Conservation (phyloP, 1,139 yeast genomes). For the Geotrichum bryndzae region DNA sequence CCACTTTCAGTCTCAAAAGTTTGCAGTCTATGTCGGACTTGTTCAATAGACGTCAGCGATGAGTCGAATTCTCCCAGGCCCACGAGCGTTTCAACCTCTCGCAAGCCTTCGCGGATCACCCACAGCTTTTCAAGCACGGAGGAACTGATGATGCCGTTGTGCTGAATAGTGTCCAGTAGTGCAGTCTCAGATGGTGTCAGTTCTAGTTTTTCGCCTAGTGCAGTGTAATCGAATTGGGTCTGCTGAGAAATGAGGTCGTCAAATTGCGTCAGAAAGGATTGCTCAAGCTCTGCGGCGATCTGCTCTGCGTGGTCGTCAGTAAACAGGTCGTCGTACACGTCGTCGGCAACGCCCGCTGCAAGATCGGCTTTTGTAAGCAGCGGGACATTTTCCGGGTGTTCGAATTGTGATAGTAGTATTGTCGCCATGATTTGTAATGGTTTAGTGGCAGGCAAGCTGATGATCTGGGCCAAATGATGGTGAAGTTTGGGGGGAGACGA, state of each 20-base stretch:
- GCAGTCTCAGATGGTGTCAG: slow-evolving; percentile 6
- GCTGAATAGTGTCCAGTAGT: slow-evolving; percentile 9
- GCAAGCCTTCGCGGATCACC: slow-evolving; percentile 30
- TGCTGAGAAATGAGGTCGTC: neutral
- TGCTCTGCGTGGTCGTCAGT: slow-evolving; percentile 8
- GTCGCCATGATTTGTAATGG: neutral
- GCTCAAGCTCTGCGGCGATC: slow-evolving; percentile 7
- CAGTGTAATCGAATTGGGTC: neutral
- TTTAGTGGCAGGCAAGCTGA: neutral
- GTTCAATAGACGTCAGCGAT: slow-evolving; percentile 27
- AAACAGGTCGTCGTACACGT: slow-evolving; percentile 7
- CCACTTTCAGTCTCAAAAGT: slow-evolving; percentile 17
- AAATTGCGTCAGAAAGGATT: slow-evolving; percentile 5
- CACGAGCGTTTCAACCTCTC: slow-evolving; percentile 26
- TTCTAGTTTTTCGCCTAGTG: neutral
- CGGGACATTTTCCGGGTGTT: neutral
- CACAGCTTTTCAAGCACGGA: slow-evolving; percentile 26
- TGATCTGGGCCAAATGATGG: neutral
- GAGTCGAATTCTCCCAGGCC: slow-evolving; percentile 27
- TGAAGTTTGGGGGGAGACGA: neutral
- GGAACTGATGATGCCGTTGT: slow-evolving; percentile 12
- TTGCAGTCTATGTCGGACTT: slow-evolving; percentile 22
- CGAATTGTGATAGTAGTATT: slow-evolving; percentile 1
- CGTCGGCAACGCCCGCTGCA: neutral
- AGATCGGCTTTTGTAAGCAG: neutral